phyloP scores from a whole-genome alignment of 306 rosid species.

The Dryas alaskensis region DNA sequence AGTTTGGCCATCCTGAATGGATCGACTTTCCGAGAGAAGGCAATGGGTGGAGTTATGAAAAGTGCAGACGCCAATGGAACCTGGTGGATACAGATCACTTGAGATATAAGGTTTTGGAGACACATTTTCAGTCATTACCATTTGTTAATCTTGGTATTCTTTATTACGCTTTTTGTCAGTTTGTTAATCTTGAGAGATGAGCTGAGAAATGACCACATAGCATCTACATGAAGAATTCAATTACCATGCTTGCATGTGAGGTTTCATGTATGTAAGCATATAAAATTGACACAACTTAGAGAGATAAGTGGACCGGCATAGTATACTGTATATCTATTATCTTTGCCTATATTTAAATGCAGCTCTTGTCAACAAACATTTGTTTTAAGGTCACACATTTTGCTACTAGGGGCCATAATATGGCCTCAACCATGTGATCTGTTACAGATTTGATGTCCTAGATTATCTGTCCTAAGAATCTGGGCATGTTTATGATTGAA shows the following conservation, averaged over 20 bases:
- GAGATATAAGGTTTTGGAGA: constrained; percentile 67
- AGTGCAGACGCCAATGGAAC: constrained; percentile 94
- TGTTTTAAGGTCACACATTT: background rate
- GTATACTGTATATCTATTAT: background rate
- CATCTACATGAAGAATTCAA: background rate
- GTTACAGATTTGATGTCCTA: background rate
- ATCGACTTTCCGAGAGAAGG: constrained; percentile 99
- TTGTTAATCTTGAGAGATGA: background rate
- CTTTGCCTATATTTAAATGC: background rate
- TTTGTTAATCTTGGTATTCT: background rate
- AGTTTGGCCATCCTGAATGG: constrained; percentile 99
- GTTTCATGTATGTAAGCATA: background rate
- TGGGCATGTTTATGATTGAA: background rate
- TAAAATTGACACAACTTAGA: background rate
- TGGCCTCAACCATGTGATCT: background rate
- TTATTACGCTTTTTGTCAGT: background rate
- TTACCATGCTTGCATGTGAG: background rate
- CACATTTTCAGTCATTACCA: background rate
- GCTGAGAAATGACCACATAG: background rate
- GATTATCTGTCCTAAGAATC: background rate
- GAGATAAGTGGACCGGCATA: background rate
- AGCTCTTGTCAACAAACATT: background rate
- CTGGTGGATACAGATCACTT: constrained; percentile 78
- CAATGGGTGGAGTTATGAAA: constrained; percentile 94
- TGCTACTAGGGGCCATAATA: background rate